Percentiles rank a stretch among this genome's conserved stretches.
Conservation (phyloP, 2,329 filamentous ascomycete species). For the Cytospora schulzeri region DNA sequence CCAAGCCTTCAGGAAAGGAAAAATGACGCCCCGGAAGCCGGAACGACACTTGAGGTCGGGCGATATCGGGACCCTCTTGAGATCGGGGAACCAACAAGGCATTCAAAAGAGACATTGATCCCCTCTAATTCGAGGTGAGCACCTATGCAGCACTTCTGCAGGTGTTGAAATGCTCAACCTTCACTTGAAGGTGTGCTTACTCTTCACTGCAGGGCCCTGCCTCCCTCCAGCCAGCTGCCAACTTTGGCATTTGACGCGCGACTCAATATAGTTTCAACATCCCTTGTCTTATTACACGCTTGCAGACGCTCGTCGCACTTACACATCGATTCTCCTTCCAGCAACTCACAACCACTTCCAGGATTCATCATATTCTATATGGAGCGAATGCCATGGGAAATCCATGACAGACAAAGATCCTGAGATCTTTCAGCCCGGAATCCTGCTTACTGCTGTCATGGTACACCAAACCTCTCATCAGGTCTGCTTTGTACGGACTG, state of each 20-base stretch:
- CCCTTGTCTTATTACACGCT: constrained; percentile 2
- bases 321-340: background rate
- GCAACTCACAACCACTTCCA: constrained; percentile 3
- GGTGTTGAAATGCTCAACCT: background rate
- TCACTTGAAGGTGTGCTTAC: background rate
- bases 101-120: constrained; percentile 20
- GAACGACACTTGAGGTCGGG: constrained; percentile 25
- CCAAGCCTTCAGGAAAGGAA: constrained; percentile 31
- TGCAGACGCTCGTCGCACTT: constrained; percentile 1
- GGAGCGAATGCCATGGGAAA: constrained; percentile 1
- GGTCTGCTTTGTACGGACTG: constrained; percentile 23
- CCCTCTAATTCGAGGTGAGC: background rate
- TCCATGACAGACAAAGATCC: background rate
- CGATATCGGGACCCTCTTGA: constrained; percentile 26
- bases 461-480: background rate
- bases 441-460: constrained; percentile 1
- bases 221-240: background rate
- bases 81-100: background rate
- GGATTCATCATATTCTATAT: background rate
- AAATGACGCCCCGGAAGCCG: constrained; percentile 30
- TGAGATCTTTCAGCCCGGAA: background rate
- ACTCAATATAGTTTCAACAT: constrained; percentile 12
- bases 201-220: background rate
- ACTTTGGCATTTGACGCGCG: constrained; percentile 20
- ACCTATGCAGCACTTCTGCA: too few species aligned